Evolutionary conservation across 2,329 filamentous ascomycete genomes (phyloP).

Genomic region (Trichoderma aggressivum): DNA sequence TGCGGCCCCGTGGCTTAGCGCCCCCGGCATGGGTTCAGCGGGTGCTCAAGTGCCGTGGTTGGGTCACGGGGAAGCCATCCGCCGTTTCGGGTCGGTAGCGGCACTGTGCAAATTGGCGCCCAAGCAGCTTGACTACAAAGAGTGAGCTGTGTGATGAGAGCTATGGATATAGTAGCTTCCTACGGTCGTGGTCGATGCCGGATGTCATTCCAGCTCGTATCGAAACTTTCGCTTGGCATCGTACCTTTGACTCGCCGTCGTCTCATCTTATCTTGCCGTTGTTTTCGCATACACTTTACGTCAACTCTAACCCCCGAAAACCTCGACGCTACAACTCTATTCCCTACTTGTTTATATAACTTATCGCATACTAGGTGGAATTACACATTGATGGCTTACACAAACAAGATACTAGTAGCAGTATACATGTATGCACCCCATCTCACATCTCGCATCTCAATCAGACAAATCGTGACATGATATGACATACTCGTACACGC

Average conservation of each 20-base stretch:
- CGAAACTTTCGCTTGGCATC: background rate
- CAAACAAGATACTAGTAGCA: background rate
- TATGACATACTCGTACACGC: background rate
- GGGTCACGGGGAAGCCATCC: slow-evolving; percentile 6
- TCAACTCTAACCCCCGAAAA: background rate
- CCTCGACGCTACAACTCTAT: background rate
- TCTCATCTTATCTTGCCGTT: background rate
- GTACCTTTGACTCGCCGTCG: background rate
- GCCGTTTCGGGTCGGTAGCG: background rate
- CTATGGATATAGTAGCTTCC: background rate
- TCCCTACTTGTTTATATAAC: background rate
- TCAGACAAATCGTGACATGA: background rate
- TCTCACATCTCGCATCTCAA: background rate
- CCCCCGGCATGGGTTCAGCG: background rate
- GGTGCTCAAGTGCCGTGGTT: background rate
- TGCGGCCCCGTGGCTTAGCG: background rate
- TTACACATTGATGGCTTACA: background rate
- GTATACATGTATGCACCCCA: background rate
- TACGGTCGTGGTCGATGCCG: background rate
- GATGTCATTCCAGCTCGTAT: background rate
- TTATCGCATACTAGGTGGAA: too few species aligned
- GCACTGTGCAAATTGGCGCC: background rate
- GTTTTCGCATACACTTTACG: background rate
- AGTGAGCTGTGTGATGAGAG: background rate
- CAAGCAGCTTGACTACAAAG: background rate